phyloP scores from a whole-genome alignment of 305 asterid genomes.

The Fraxinus latifolia region DNA sequence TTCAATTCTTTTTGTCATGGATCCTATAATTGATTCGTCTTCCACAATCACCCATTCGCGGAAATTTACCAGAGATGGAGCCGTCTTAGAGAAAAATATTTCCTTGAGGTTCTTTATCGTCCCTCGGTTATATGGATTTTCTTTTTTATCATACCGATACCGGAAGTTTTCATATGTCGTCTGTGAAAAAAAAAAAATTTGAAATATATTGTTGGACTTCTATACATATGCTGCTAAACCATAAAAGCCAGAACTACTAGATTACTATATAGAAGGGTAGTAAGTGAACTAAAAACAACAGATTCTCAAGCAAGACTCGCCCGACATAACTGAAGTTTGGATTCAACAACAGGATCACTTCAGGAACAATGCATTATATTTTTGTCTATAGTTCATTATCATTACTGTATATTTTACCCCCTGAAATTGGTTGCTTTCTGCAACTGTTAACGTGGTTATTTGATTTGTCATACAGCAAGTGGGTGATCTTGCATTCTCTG shows the following conservation, averaged over 20 bases:
- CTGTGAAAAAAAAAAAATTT: constrained; percentile 21
- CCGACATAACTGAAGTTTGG: not conserved
- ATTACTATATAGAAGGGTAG: not conserved
- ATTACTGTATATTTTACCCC: not conserved
- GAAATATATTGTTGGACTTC: not conserved
- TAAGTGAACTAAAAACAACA: not conserved
- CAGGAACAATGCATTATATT: not conserved
- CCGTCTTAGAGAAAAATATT: constrained; percentile 31
- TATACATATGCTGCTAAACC: not conserved
- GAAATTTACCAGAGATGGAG: constrained; percentile 38
- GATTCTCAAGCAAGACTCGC: not conserved
- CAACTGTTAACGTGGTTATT: not conserved
- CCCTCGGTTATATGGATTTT: constrained; percentile 41
- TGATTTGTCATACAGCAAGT: not conserved
- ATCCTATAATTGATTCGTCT: constrained; percentile 29
- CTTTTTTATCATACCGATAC: constrained; percentile 43
- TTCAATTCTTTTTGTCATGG: constrained; percentile 31
- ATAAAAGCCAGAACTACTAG: not conserved
- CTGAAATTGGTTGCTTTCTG: not conserved
- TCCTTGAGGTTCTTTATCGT: constrained; percentile 37
- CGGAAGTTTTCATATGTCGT: constrained; percentile 49
- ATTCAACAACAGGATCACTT: not conserved
- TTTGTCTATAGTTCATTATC: not conserved
- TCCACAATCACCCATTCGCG: constrained; percentile 42
- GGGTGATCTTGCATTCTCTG: not conserved